Base-by-base conservation (phyloP, 2,329 filamentous ascomycete genomes). In the Raffaelea ambrosiae region DNA sequence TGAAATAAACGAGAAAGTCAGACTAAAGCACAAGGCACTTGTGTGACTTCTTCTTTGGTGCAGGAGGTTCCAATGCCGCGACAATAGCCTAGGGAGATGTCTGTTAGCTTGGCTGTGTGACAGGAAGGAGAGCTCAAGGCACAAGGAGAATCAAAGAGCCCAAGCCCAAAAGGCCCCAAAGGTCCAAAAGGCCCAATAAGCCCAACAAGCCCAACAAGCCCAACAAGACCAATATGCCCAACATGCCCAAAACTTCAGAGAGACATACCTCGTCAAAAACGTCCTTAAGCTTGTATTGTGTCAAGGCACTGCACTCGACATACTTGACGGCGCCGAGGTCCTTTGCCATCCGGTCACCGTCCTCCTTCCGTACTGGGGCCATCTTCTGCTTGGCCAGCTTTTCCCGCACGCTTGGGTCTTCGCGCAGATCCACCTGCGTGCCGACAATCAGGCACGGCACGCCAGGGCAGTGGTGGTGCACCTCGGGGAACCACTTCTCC, bases 401-500 rank as follows among this genome's bases (percentile, higher is more conserved):
- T 59, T 96, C 90, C 55, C 84, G 77, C 40, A 97, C 91, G 55
- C 82, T 83, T 2, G 80, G 72, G 59, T 97, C 93, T 55, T 97
- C 89, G 62, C 93, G 77, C 68, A 98, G 75, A 82, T 98, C 93
- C 54, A 91, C 90, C 71, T 98, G 93, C 21, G 93, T 98, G 59
- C 93, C 93, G 52, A 98, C 93, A 57, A 98, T 96, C 55, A 98
- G 76, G 76, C 93, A 97, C 46, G 93, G 93, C 35, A 98, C 93
- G 55, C 93, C 93, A 18, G 93, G 93, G 66, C 93, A 98, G 71
- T 98, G 93, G 69, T 98, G 93, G 66, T 95, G 90, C 40, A 98
- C 93, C 70, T 98, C 93, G 41, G 93, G 93, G 61, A 96, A 95
- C 91, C 90, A 96, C 70, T 96, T 96, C 76, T 96, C 91, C 61